Conservation (phyloP, 441 rosid genomes). For the Gossypium gossypioides region DNA sequence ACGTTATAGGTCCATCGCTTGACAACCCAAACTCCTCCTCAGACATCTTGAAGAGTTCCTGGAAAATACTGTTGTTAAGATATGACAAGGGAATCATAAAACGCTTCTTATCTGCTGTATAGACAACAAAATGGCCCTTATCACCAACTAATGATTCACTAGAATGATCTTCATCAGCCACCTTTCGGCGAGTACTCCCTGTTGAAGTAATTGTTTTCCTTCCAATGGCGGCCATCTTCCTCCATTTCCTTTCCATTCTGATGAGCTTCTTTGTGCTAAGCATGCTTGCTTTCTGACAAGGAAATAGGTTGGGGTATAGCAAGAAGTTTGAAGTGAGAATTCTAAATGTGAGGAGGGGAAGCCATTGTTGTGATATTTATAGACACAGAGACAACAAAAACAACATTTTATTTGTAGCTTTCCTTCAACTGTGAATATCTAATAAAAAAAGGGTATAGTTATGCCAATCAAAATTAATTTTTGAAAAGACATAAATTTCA, state of each 20-base stretch:
- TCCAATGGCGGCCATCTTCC: background rate
- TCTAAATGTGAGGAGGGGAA: background rate
- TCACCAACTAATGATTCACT: background rate
- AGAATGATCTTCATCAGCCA: background rate
- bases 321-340: background rate
- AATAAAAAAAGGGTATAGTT: background rate
- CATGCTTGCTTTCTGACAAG: background rate
- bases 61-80: constrained; percentile 20
- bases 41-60: constrained; percentile 29
- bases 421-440: background rate
- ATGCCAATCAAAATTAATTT: no score
- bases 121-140: constrained; percentile 27
- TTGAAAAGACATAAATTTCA: no score
- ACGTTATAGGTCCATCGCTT: constrained; percentile 19
- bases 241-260: background rate
- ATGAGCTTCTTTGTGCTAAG: background rate
- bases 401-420: background rate
- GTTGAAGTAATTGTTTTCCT: background rate
- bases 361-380: background rate
- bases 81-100: constrained; percentile 2
- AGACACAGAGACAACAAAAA: background rate
- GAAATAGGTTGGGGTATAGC: no score
- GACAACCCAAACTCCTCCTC: constrained; percentile 37
- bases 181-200: background rate
- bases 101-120: constrained; percentile 3